Evolutionary conservation across 2,329 filamentous ascomycete species (phyloP), one percentile per base, ranked within the genome.

Genomic region (Hypoxylon sp.): DNA sequence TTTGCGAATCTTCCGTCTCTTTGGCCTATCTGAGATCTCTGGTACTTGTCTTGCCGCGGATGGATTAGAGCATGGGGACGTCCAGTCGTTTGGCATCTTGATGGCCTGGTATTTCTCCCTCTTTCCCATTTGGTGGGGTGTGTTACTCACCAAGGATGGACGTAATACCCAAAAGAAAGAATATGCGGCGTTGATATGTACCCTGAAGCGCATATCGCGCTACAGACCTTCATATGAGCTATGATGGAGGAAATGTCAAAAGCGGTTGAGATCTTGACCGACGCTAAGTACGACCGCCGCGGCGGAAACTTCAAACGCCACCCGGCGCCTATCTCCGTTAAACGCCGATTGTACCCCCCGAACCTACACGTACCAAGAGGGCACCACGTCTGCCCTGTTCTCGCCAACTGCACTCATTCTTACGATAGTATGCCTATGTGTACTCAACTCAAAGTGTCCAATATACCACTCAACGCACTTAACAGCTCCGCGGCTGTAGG

Each of bases 1-100:
- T 49, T 83, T 85, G 18, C 81, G 79, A 18, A 83, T 20, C 55
- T 77, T 82, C 31, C 74, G 68, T 49, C 73, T 72, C 62, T 74
- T 77, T 15, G 59, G 35, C 45, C 6, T 20, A 29, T 17, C 37
- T 18, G 49, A 6, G 46, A 18, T 21, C 2, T 29, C 45, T 7
- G 31, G 31, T 1, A 7, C 9, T 35, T 35, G n/a, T 35, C 23
- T 45, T 40, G 40, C 40, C 55, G 55, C 49, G 45, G 49, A 40
- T 23, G 49, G 31, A 17, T 11, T 43, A 6, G 8, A 20, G 15
- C 17, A 11, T 17, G 13, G 24, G 15, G 20, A 9, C 17, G 18
- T 5, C n/a, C n/a, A 15, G n/a, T 35, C 18, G 10, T 33, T 31
- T 35, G 35, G 9, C 54, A 57, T 57, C 33, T 33, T 26, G 17